Evolutionary conservation across 1,284 basidiomycete species (phyloP), one percentile per base, ranked within the genome.

Genomic region (Apiotrichum siamense): DNA sequence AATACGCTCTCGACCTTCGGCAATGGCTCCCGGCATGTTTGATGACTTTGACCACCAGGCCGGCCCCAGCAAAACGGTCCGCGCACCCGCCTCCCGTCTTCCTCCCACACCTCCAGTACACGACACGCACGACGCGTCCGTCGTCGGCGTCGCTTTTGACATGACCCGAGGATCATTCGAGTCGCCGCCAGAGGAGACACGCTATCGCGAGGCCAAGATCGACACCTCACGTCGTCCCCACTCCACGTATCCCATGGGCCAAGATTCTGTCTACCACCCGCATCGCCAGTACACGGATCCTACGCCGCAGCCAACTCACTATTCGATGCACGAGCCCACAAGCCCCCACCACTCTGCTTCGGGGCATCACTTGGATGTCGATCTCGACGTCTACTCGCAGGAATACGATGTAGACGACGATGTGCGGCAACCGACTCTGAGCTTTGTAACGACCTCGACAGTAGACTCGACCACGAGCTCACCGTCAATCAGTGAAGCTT

Each of bases 361-460:
- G 2, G 39, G 40, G 3, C 63, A 63, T 18, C 58, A 63, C 29
- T 62, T 70, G 15, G 67, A 68, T 26, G 67, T 70, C 15, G 70
- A 69, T 27, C 59, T 70, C 21, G 68, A 70, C 41, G 62, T 66
- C 10, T 70, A 70, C 44, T 65, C 67, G 27, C 46, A 50, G 25
- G 44, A 62, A 50, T 35, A 55, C 15, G 66, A 66, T 29, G 52
- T 54, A 7, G 65, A 64, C 39, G 60, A 43, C 29, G 64, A 62
- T 20, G 37, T 52, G 32, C 57, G 64, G 21, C 69, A 68, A 44
- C 69, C 71, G 0, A 67, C 69, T 5, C 52, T 73, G 43, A 73
- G 71, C 50, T 69, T 72, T 48, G 63, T 67, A 21, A 73, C 71
- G 3, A 62, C 67, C 15, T 73, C 71, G 15, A 72, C 71, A 0